These are phyloP conservation scores for Apiospora arundinis DNA, from an alignment of 2,329 filamentous ascomycete species.

Conservation along the genomic window DNA sequence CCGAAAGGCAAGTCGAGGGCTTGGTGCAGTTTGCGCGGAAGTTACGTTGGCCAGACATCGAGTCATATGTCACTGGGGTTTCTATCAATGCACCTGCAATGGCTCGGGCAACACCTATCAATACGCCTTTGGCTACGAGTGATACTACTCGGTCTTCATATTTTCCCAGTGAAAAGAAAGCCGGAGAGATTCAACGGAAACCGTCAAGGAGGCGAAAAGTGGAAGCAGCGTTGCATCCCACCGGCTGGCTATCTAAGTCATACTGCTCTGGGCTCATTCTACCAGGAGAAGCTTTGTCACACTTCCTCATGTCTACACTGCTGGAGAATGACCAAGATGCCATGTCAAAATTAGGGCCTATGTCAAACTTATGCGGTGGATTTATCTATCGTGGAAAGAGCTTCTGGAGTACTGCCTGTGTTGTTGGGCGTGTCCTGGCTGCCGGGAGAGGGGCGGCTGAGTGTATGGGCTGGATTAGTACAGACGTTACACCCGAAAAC, in stretches of 20 bases:
- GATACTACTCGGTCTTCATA: conserved; percentile 51
- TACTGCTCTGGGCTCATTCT: conserved; percentile 71
- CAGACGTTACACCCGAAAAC: conserved; percentile 60
- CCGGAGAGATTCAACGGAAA: conserved; percentile 38
- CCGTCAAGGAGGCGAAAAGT: conserved; percentile 58
- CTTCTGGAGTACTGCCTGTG: conserved; percentile 72
- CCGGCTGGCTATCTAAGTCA: conserved; percentile 72
- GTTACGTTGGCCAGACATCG: conserved; percentile 67
- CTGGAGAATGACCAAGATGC: conserved; percentile 69
- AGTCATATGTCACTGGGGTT: conserved; percentile 55
- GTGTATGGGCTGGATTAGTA: conserved; percentile 73
- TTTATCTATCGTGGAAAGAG: conserved; percentile 69
- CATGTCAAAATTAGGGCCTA: conserved; percentile 62
- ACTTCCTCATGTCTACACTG: conserved; percentile 70
- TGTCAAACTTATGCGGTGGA: conserved; percentile 68
- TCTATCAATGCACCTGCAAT: conserved; percentile 54
- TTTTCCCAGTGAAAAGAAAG: conserved; percentile 45
- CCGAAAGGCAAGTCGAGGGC: conserved; percentile 65
- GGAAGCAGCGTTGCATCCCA: conserved; percentile 62
- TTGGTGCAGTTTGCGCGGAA: conserved; percentile 68
- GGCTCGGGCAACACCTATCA: conserved; percentile 49
- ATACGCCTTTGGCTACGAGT: conserved; percentile 46
- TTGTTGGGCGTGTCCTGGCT: conserved; percentile 69
- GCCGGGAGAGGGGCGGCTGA: conserved; percentile 67
- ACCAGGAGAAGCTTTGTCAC: conserved; percentile 67